A percentile compares a stretch with the other conserved stretches of the same genome.
Conservation (phyloP, 2,329 filamentous ascomycete genomes). For the Ophiostoma novo-ulmi region DNA sequence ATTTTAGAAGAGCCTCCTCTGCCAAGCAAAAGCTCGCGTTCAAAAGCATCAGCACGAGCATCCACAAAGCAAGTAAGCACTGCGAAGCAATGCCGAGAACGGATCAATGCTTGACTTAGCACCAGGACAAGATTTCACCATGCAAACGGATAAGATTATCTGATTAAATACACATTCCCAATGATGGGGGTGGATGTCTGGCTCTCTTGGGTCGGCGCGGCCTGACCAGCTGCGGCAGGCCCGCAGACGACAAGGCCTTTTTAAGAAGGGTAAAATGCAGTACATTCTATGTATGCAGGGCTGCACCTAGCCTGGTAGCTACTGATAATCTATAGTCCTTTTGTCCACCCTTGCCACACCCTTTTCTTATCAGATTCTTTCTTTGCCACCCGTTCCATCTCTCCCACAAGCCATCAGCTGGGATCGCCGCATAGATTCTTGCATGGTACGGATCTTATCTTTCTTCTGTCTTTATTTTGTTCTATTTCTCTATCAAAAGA, state of each 20-base stretch:
- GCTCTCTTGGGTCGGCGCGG: not conserved
- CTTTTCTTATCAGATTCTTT: slow-evolving; percentile 7
- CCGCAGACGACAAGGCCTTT: not conserved
- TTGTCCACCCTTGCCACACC: not conserved
- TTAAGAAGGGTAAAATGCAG: not conserved
- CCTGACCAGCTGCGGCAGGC: not conserved
- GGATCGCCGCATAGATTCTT: not conserved
- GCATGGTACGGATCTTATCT: not conserved
- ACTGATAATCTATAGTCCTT: not conserved
- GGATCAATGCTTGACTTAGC: not conserved
- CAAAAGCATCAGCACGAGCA: not conserved
- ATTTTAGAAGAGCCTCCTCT: not conserved
- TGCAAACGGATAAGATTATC: not conserved
- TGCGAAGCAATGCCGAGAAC: slow-evolving; percentile 3
- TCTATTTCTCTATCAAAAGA: not conserved
- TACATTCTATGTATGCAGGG: not conserved
- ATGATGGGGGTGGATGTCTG: not conserved
- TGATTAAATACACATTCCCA: slow-evolving; percentile 9
- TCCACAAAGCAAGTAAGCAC: not conserved
- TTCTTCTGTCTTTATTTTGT: not conserved
- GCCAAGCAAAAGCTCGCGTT: not conserved
- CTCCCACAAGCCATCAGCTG: not conserved
- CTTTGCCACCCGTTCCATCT: not conserved
- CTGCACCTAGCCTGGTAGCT: not conserved
- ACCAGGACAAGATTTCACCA: not conserved